phyloP scores from a whole-genome alignment of 2,329 filamentous ascomycete species.

The Penicillium sp. region DNA sequence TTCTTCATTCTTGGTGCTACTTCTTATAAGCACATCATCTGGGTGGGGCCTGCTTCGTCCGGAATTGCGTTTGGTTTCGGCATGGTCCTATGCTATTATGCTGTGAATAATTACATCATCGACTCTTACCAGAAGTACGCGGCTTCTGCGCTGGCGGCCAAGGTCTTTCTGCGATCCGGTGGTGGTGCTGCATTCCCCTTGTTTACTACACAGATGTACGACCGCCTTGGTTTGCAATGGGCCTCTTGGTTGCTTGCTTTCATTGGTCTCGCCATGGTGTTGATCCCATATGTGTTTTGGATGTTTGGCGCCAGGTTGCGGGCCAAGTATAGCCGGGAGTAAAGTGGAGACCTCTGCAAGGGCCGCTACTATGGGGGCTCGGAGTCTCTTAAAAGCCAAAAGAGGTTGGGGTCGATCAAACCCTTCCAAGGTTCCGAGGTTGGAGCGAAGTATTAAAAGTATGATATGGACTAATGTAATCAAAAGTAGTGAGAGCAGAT shows the following conservation, averaged over 20 bases:
- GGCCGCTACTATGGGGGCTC: not conserved
- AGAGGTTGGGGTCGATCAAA: not conserved
- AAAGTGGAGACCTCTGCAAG: not conserved
- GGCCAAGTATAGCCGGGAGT: slow-evolving; percentile 10
- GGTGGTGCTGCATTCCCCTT: slow-evolving; percentile 74
- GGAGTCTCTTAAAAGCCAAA: not conserved
- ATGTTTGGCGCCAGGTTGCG: slow-evolving; percentile 19
- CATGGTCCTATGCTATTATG: slow-evolving; percentile 77
- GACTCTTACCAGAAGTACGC: slow-evolving; percentile 55
- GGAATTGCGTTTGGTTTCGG: slow-evolving; percentile 73
- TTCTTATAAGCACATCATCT: slow-evolving; percentile 58
- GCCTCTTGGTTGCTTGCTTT: slow-evolving; percentile 69
- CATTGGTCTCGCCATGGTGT: slow-evolving; percentile 23
- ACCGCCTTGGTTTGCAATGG: slow-evolving; percentile 70
- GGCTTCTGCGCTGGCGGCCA: slow-evolving; percentile 47
- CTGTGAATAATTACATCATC: slow-evolving; percentile 72
- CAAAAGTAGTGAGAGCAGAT: not conserved
- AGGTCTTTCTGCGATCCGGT: slow-evolving; percentile 51
- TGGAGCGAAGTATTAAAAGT: not conserved
- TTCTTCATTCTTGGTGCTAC: slow-evolving; percentile 65
- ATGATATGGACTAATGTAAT: not conserved
- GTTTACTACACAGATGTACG: slow-evolving; percentile 77
- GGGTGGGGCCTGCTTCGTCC: slow-evolving; percentile 58
- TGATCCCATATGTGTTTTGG: slow-evolving; percentile 24
- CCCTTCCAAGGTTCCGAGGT: not conserved